Percentiles rank a stretch among this genome's conserved stretches.
Evolutionary conservation across 768 basidiomycete species (phyloP).

Genomic region (Chalciporus piperatus): DNA sequence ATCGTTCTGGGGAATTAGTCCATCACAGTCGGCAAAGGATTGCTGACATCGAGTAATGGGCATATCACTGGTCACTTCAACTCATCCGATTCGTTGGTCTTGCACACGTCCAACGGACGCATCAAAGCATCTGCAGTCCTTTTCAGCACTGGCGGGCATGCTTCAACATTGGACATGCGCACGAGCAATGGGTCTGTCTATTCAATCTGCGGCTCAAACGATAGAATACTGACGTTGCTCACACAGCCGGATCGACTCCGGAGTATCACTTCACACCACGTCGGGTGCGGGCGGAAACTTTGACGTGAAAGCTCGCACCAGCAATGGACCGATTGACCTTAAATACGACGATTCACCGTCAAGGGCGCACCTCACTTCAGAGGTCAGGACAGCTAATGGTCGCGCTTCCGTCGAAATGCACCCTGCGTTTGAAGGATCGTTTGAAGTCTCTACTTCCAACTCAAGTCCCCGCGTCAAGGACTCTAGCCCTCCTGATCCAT

Average conservation of each 20-base stretch:
- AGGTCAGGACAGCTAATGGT: conserved; percentile 34
- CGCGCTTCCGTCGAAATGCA: conserved; percentile 28
- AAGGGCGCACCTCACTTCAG: conserved; percentile 30
- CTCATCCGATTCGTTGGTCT: conserved; percentile 20
- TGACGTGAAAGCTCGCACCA: conserved; percentile 29
- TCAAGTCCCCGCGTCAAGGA: conserved; percentile 5
- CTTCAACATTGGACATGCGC: conserved; percentile 14
- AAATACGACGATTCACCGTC: conserved; percentile 30
- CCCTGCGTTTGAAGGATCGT: conserved; percentile 40
- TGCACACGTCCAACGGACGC: conserved; percentile 35
- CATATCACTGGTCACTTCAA: conserved; percentile 39
- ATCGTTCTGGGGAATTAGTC: conserved; percentile 24
- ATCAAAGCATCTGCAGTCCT: conserved; percentile 31
- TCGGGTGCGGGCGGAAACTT: conserved; percentile 29
- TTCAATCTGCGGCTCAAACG: neutral
- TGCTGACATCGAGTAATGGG: conserved; percentile 32
- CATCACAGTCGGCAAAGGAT: conserved; percentile 20
- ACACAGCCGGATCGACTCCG: conserved; percentile 18
- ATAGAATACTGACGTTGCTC: neutral
- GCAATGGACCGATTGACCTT: conserved; percentile 33
- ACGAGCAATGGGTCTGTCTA: conserved; percentile 23
- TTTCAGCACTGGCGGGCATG: neutral
- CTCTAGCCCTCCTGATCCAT: conserved; percentile 24
- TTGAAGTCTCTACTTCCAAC: conserved; percentile 30
- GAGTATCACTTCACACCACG: conserved; percentile 27